Percentiles rank a stretch among this genome's conserved stretches.
Conservation (phyloP, 371 early-diverging fungal species). For the Mucor mucedo region DNA sequence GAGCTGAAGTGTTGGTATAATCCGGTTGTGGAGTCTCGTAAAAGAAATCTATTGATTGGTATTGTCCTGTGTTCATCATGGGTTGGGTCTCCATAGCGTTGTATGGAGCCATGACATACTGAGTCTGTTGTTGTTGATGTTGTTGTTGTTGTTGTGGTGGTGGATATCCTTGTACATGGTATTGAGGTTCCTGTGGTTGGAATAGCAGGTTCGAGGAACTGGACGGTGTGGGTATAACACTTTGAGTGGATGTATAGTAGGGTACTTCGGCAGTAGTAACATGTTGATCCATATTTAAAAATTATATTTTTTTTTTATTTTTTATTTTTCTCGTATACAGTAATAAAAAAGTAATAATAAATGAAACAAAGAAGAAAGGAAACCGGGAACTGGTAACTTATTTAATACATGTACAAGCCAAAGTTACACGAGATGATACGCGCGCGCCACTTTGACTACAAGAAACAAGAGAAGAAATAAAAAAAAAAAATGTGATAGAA, state of each 20-base stretch:
- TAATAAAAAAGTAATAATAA: conserved; percentile 4
- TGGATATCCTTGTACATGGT: conserved; percentile 8
- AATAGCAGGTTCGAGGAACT: conserved; percentile 8
- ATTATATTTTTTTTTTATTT: neutral
- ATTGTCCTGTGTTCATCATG: neutral
- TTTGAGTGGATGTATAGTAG: conserved; percentile 4
- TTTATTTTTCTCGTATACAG: conserved; percentile 1
- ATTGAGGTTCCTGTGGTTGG: conserved; percentile 6
- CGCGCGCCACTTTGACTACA: conserved; percentile 17
- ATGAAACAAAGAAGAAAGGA: neutral
- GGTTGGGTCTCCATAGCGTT: neutral
- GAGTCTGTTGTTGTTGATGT: neutral
- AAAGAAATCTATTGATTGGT: conserved; percentile 19
- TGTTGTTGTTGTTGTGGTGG: conserved; percentile 11
- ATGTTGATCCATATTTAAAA: conserved; percentile 5
- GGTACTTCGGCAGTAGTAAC: conserved; percentile 10
- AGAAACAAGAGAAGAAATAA: neutral
- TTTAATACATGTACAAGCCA: neutral
- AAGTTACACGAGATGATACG: conserved; percentile 23
- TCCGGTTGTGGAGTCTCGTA: conserved; percentile 16
- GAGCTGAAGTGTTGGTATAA: conserved; percentile 4
- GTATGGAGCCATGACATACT: neutral
- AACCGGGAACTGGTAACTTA: conserved; percentile 6
- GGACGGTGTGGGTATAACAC: conserved; percentile 5
- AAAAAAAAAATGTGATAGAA: neutral